Conservation (phyloP, 2,329 filamentous ascomycete genomes). For the Phoma sp. region DNA sequence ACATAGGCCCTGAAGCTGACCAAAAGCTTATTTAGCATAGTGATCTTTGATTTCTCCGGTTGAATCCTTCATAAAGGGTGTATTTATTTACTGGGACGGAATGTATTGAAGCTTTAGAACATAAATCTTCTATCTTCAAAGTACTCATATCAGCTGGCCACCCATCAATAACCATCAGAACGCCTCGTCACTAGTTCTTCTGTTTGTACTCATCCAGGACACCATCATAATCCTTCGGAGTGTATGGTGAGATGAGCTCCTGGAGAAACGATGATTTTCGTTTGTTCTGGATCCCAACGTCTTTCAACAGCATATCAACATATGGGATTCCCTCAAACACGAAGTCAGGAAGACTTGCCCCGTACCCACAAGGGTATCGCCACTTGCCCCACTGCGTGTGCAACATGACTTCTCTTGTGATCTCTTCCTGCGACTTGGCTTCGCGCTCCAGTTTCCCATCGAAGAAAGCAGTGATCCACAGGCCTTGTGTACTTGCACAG, state of each 20-base stretch:
- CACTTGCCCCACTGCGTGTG: conserved; percentile 59
- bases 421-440: conserved; percentile 15
- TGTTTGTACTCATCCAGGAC: conserved; percentile 29
- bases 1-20: no score
- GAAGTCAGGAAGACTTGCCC: conserved; percentile 68
- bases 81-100: no score
- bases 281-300: conserved; percentile 11
- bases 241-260: conserved; percentile 29
- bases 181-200: not conserved
- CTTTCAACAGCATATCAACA: conserved; percentile 61
- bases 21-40: no score
- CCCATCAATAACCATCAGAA: no score
- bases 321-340: conserved; percentile 80
- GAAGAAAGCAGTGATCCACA: conserved; percentile 67
- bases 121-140: no score
- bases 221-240: conserved; percentile 30
- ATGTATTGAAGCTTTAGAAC: no score
- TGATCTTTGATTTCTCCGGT: no score
- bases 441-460: conserved; percentile 53
- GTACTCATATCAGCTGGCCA: no score
- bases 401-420: conserved; percentile 60
- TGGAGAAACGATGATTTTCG: conserved; percentile 15
- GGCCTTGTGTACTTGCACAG: conserved; percentile 47
- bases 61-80: no score
- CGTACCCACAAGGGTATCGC: conserved; percentile 67